phyloP scores from a whole-genome alignment of 2,329 filamentous ascomycete species.

The Emergomyces pasteurianus region DNA sequence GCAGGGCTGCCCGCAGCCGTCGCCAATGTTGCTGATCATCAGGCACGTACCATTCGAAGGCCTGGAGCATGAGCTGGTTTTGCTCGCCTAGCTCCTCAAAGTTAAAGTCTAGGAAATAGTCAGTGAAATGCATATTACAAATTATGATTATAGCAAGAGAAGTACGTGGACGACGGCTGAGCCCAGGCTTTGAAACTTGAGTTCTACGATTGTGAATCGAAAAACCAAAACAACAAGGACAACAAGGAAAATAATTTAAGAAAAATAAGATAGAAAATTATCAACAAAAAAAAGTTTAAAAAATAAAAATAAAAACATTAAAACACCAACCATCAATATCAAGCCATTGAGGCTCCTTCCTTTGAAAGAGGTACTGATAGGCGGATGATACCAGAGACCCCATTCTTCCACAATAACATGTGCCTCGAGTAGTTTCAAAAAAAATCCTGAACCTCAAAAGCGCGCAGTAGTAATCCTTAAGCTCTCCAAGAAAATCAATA shows the following conservation, averaged over 20 bases:
- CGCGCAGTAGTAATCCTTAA: not conserved
- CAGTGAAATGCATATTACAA: not conserved
- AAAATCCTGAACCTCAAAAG: not conserved
- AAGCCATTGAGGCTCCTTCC: not conserved
- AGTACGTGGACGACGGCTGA: not conserved
- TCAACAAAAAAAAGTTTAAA: not conserved
- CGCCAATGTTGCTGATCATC: slow-evolving; percentile 50
- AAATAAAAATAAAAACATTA: not conserved
- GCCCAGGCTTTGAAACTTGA: not conserved
- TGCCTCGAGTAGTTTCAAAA: not conserved
- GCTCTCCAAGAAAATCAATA: too few species aligned
- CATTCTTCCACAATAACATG: not conserved
- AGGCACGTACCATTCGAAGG: slow-evolving; percentile 62
- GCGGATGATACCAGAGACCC: not conserved
- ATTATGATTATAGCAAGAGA: not conserved
- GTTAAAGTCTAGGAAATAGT: not conserved
- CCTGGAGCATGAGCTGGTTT: slow-evolving; percentile 52
- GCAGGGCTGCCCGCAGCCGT: slow-evolving; percentile 42
- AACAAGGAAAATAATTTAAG: not conserved
- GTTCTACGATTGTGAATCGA: not conserved
- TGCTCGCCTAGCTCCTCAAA: slow-evolving; percentile 10
- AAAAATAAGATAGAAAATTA: not conserved
- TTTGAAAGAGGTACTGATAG: not conserved
- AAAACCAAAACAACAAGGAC: not conserved
- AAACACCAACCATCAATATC: slow-evolving; percentile 2